Evolutionary conservation across 2,329 filamentous ascomycete species (phyloP), one percentile per base, ranked within the genome.

Genomic region (Pseudocercospora ulei): DNA sequence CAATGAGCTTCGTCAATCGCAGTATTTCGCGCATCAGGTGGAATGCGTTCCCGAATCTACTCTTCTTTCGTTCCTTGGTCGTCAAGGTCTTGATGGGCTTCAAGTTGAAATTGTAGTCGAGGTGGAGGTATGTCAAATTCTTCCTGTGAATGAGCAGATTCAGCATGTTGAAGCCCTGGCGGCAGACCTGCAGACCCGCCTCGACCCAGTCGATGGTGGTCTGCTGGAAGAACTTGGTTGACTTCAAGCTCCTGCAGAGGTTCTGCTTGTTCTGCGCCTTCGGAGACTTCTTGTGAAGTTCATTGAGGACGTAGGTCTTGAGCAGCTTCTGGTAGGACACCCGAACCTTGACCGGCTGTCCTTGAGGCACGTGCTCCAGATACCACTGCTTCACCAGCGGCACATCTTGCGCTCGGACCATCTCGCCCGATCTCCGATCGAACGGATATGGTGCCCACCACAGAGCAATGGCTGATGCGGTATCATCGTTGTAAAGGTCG

Each of bases 381-480:
- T 98, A 98, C 83, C 86, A 96, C 61, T 96, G 90, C 65, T 98
- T 98, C 36, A 98, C 82, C 5, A 98, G 68, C 3, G 92, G 86
- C 12, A 98, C 90, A 62, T 98, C 92, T 62, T 98, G 87, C 7
- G 90, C 90, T 38, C 92, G 78, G 44, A 96, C 87, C 87, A 95
- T 98, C 50, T 78, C 81, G 22, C 90, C 90, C 24, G 90, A 96
- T 41, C 90, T 76, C 55, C 86, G 79, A 62, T 98, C 80, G 60
- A 98, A 98, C 0, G 92, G 90, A 59, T 83, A 94, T 14, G 90
- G 92, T 17, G 90, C 88, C 92, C 92, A 98, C 88, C 90, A 98
- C 13, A 98, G 68, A 35, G 85, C 78, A 49, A 98, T 94, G 2
- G 90, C 92, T 7, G 85, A 80, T 2, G 87, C 75, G 3, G 90